Base-by-base conservation (phyloP, 176 grass and related monocot species). In the Eleusine coracana region DNA sequence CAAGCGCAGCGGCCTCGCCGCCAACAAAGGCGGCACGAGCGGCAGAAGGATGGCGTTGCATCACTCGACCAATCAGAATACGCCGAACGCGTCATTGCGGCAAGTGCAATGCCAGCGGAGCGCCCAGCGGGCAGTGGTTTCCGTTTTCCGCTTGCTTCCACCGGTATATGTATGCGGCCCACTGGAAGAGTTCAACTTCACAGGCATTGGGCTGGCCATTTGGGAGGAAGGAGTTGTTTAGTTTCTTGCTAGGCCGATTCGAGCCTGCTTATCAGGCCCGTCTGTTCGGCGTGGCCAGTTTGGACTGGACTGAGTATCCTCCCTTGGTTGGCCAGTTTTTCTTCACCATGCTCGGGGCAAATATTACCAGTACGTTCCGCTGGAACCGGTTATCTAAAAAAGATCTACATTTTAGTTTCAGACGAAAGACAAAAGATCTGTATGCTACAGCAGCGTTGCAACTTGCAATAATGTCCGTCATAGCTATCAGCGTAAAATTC, bases 61-160 rank as follows among this genome's bases (percentile, higher is more conserved):
- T 80, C 63, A 38, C 31, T 68, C 64, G 5, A 68, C 77, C 77
- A 80, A 80, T 80, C 31, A 68, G 77, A 39, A 36, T 20, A 2
- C 36, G 34, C 6, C 29, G 27, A 80, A 68, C 77, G 6, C 37
- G 64, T 50, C 64, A 68, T 41, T 68, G 31, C 18, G 42, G 77
- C 45, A 3, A 15, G 10, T 2, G n/a, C 42, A 29, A 3, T 17
- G 45, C 44, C 44, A 44, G 44, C 31, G 31, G 0, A 25, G 25
- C 31, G 2, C 31, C 21, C 70, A 28, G n/a, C n/a, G 11, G 10
- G 3, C 65, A 38, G 65, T 31, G 64, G 64, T 66, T 37, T 37
- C 4, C 13, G 1, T 25, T 25, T 27, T 25, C 58, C 56, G 52
- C 5, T 23, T 25, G 56, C 56, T 60, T 66, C 15, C 13, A 17